Base-by-base conservation (phyloP, 208 protist species). In the Angomonas deanei region DNA sequence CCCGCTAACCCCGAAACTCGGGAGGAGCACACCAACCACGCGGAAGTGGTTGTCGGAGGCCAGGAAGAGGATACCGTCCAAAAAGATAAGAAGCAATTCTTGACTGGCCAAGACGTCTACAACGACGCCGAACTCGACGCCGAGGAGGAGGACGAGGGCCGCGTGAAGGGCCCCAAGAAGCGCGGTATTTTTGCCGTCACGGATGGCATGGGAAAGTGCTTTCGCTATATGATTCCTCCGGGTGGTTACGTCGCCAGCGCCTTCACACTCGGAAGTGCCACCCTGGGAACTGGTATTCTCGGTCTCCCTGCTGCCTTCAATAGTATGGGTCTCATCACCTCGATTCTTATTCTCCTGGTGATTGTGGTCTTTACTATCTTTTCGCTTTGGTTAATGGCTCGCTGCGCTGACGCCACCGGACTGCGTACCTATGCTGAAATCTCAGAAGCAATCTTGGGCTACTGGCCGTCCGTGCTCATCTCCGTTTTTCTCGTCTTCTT, bases 221-320 rank as follows among this genome's bases (percentile, higher is more conserved):
- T 81, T 19, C 59, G 66, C 27, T 60, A 62, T 32, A 66, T 83
- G 30, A 62, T 82, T 19, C 76, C 76, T 1, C 67, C 57, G 0
- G 76, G 80, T 19, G 75, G 75, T 15, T 61, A 78, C n/a, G 17
- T 70, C 6, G 64, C 73, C 30, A 73, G 64, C 33, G 72, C 64
- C 6, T 77, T 86, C 52, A 86, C 76, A 42, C 48, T 82, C 1
- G 53, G 61, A 17, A 67, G 53, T 23, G 65, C 66, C 5, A 75
- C 67, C 1, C 47, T 87, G n/a, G 76, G 80, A 24, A 77, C 72
- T 3, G 76, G 76, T 26, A 78, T 81, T 28, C 52, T 84, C 21
- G 65, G 72, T 3, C 67, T 87, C 11, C 80, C 76, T 1, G 34
- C 61, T 1, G 80, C 76, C 31, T 74, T 82, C 56, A 62, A 73